Evolutionary conservation across 805 yeast genomes (phyloP).

Genomic region (Saccharomycopsis fodiens): DNA sequence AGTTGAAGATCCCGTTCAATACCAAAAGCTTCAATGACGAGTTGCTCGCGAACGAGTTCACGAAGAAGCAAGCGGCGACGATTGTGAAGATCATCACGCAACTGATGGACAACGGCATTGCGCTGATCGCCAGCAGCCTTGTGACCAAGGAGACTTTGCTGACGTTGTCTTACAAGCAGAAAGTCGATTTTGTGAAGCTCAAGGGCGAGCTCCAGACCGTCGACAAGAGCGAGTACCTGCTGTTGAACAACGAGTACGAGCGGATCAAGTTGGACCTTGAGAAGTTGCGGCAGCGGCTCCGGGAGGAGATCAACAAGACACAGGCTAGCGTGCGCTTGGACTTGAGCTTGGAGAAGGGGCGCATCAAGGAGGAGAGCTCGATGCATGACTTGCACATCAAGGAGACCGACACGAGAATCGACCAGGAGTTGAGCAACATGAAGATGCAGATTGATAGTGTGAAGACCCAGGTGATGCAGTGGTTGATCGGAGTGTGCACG

Average conservation of each 20-base stretch:
- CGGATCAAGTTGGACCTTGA: slow-evolving; percentile 77
- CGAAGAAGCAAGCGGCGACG: slow-evolving; percentile 67
- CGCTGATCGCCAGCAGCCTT: slow-evolving; percentile 62
- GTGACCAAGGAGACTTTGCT: slow-evolving; percentile 82
- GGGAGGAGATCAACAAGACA: slow-evolving; percentile 86
- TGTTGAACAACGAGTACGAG: slow-evolving; percentile 81
- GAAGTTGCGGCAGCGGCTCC: slow-evolving; percentile 71
- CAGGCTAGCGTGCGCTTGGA: slow-evolving; percentile 88
- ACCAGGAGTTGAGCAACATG: slow-evolving; percentile 91
- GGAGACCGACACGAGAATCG: slow-evolving; percentile 91
- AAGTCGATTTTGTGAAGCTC: slow-evolving; percentile 91
- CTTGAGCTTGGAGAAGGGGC: slow-evolving; percentile 86
- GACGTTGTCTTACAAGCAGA: slow-evolving; percentile 86
- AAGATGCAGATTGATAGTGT: slow-evolving; percentile 93
- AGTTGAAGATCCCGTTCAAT: slow-evolving; percentile 31
- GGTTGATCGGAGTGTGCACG: slow-evolving; percentile 97
- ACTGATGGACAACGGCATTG: slow-evolving; percentile 76
- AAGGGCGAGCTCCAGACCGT: slow-evolving; percentile 85
- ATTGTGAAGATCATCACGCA: slow-evolving; percentile 66
- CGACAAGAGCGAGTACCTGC: slow-evolving; percentile 79
- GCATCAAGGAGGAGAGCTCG: slow-evolving; percentile 90
- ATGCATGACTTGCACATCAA: slow-evolving; percentile 89
- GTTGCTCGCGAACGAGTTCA: slow-evolving; percentile 59
- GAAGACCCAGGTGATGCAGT: slow-evolving; percentile 94
- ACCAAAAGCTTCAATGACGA: slow-evolving; percentile 67